Evolutionary conservation across 1,139 yeast species (phyloP).

Genomic region (Suhomyces ambrosiae): DNA sequence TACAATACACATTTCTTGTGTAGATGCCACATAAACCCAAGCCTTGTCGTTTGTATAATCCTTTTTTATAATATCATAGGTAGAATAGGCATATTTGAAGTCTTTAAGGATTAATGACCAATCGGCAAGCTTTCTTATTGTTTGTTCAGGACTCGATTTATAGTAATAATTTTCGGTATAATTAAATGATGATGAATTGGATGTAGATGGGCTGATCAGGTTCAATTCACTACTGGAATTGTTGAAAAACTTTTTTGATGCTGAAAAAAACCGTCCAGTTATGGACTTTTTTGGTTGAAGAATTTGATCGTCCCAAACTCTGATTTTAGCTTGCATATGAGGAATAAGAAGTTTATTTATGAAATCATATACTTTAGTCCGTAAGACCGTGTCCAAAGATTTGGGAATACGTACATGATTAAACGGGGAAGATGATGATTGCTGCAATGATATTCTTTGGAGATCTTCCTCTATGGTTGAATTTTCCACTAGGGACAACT

Average conservation of each 20-base stretch:
- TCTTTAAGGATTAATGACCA: conserved; percentile 90
- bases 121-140: conserved; percentile 82
- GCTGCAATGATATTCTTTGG: conserved; percentile 39
- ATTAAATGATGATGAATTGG: conserved; percentile 34
- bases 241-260: conserved; percentile 59
- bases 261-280: conserved; percentile 73
- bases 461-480: conserved; percentile 60
- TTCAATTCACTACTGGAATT: conserved; percentile 19
- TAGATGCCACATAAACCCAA: conserved; percentile 79
- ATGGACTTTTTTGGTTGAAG: conserved; percentile 71
- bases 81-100: conserved; percentile 79
- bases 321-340: conserved; percentile 74
- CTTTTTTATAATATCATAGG: conserved; percentile 79
- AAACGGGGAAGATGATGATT: conserved; percentile 16
- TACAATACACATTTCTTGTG: conserved; percentile 84
- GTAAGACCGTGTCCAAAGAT: conserved; percentile 42
- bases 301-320: conserved; percentile 76
- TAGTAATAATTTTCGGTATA: conserved; percentile 55
- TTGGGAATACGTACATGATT: conserved; percentile 30
- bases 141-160: conserved; percentile 69
- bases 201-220: conserved; percentile 7
- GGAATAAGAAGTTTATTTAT: conserved; percentile 65
- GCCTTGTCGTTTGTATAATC: conserved; percentile 81
- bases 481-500: conserved; percentile 33
- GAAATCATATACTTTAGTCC: conserved; percentile 51